These are phyloP conservation scores for Leptomonas seymouri DNA, from an alignment of 208 protist genomes.

Conservation along the genomic window DNA sequence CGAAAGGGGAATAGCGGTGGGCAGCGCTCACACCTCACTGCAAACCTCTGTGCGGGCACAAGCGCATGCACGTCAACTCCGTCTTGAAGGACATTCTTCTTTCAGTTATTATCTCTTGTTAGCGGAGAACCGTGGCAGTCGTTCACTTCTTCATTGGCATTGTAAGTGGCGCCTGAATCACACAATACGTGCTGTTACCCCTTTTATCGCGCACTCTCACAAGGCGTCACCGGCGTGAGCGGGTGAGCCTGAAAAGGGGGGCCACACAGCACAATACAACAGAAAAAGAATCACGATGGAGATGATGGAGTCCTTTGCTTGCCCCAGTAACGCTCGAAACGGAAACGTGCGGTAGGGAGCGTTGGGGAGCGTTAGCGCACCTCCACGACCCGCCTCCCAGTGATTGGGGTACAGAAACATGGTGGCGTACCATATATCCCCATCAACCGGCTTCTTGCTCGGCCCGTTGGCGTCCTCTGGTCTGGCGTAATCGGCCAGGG, in stretches of 20 bases:
- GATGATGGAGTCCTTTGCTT: constrained; percentile 14
- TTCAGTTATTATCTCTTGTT: too few species aligned
- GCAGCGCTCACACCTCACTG: too few species aligned
- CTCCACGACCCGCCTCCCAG: constrained; percentile 57
- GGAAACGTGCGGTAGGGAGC: constrained; percentile 23
- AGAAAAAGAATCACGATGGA: constrained; percentile 12
- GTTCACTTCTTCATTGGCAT: too few species aligned
- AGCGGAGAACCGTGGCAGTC: too few species aligned
- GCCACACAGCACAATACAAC: constrained; percentile 8
- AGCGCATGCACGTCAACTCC: too few species aligned
- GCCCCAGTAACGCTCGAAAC: neutral
- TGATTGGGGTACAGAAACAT: constrained; percentile 84
- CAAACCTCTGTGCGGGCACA: too few species aligned
- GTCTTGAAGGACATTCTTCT: too few species aligned
- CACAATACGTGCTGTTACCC: neutral
- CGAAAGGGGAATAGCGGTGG: too few species aligned
- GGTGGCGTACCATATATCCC: constrained; percentile 79
- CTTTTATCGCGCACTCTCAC: neutral
- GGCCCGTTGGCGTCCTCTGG: constrained; percentile 33
- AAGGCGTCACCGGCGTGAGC: neutral
- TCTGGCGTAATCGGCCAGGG: constrained; percentile 6
- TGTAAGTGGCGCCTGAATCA: too few species aligned
- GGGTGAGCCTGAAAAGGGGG: neutral
- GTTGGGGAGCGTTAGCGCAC: constrained; percentile 27
- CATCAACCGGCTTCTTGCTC: constrained; percentile 43